Base-by-base conservation (phyloP, 73 alveolate species). In the Paramecium pentaurelia region DNA sequence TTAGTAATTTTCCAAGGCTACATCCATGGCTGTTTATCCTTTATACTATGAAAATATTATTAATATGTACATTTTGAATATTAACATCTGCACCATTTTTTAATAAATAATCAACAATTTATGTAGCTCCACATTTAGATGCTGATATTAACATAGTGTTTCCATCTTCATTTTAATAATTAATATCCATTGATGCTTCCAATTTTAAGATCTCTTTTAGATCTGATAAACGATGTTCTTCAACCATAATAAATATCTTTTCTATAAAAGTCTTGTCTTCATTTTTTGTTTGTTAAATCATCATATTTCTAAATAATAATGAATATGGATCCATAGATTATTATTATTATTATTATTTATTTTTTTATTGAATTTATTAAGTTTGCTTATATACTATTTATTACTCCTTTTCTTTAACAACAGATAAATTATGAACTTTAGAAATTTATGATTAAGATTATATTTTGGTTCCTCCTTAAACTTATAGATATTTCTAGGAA, bases 321-420 rank as follows among this genome's bases (percentile, higher is more conserved):
- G 91, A 80, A 44, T 42, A 80, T 22, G 91, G 91, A 80, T 80
- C 77, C 91, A 80, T 80, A 27, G 91, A 80, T 80, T 34, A 40
- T 44, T 73, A 38, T 18, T 40, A 37, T 73, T 11, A 4, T 5
- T 37, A n/a, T 73, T 54, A 54, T 4, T 54, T 18, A 18, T n/a
- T 54, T 4, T 54, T 54, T 54, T 16, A 54, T 54, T 18, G 32
- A 18, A 25, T 54, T 18, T 54, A 54, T 54, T 54, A 54, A 0
- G 30, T 54, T 54, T 54, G 4, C 36, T 54, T 54, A 54, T n/a
- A 16, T 18, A 54, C 32, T 4, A 54, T 54, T 54, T 54, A 54
- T 54, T 54, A 54, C 9, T 54, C 70, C 2, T 54, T 54, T 54
- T 54, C 70, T 54, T 54, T 54, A 6, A 54, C 70, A 7, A 54